A percentile compares a stretch with the other conserved stretches of the same genome.
Conservation (phyloP, 768 basidiomycete genomes). For the Mycena venus region DNA sequence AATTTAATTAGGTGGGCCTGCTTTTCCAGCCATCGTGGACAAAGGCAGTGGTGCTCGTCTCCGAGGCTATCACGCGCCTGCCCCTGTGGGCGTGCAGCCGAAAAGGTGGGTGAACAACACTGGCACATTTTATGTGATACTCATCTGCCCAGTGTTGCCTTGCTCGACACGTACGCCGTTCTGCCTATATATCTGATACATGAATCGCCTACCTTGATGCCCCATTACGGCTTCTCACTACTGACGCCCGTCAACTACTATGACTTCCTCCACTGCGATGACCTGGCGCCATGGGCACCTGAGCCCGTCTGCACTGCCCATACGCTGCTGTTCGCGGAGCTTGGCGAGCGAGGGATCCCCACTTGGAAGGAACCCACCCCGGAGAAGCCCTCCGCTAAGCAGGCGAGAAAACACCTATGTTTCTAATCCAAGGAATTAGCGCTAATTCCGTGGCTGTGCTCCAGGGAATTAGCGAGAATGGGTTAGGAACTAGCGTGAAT, state of each 20-base stretch:
- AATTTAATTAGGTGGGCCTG: conserved; percentile 61
- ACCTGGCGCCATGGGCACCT: conserved; percentile 52
- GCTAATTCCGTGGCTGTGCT: no score
- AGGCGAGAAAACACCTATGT: conserved; percentile 16
- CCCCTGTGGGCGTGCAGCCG: conserved; percentile 67
- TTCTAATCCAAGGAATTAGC: no score
- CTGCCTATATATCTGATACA: conserved; percentile 59
- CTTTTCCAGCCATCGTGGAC: conserved; percentile 66
- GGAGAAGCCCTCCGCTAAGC: conserved; percentile 2
- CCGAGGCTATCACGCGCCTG: conserved; percentile 63
- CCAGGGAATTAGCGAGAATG: no score
- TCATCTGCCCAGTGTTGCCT: conserved; percentile 52
- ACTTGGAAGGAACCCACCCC: conserved; percentile 12
- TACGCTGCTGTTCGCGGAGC: conserved; percentile 47
- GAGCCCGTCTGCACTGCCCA: conserved; percentile 51
- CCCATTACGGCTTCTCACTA: conserved; percentile 67
- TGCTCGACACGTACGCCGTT: conserved; percentile 69
- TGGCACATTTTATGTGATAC: neutral
- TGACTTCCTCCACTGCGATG: conserved; percentile 47
- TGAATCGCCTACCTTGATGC: conserved; percentile 55
- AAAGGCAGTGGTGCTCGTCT: conserved; percentile 60
- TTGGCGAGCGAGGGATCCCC: conserved; percentile 42
- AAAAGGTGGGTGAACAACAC: conserved; percentile 50
- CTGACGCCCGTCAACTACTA: conserved; percentile 32
- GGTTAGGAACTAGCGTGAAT: no score